Base-by-base conservation (phyloP, 2,329 filamentous ascomycete species). In the Aspergillus ruber region DNA sequence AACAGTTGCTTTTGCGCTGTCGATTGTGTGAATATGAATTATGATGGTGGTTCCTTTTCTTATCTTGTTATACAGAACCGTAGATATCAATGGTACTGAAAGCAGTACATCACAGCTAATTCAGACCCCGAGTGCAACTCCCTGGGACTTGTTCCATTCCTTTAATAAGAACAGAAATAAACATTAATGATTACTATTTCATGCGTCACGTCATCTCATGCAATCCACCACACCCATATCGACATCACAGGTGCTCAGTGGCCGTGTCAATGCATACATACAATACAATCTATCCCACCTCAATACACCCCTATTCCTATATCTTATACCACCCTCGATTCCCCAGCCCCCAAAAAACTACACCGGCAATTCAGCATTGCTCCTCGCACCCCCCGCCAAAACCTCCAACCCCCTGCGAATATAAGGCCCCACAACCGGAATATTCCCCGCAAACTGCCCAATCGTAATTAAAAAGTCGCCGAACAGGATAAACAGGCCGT, bases 401-500 rank as follows among this genome's bases (percentile, higher is more conserved):
- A 83, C 81, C 64, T 94, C 88, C 52, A 95, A 76, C 3, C 76
- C 77, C 56, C 80, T 73, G 49, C 88, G 86, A 62, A 96, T 85
- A 61, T 90, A 94, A 4, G 90, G 88, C 3, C 91, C 91, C 5
- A 97, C 75, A 6, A 96, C 78, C 0, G 93, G 91, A 9, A 95
- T 72, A 51, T 87, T 89, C 48, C 88, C 83, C 35, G 88, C 88
- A 63, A 97, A 95, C 13, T 87, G 82, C 0, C 86, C 87, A 55
- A 97, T 90, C 17, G 91, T 97, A 43, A 90, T 88, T 50, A 97
- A 79, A 72, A 97, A 97, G 70, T 98, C 93, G 32, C 93, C 93
- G 72, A 98, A 98, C 32, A 98, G 74, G 44, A 96, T 81, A 57
- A 94, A 80, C 56, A 98, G 91, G 25, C 93, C 93, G 71, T 97